Base-by-base conservation (phyloP, 345 rosid genomes). In the Camelina laxa region DNA sequence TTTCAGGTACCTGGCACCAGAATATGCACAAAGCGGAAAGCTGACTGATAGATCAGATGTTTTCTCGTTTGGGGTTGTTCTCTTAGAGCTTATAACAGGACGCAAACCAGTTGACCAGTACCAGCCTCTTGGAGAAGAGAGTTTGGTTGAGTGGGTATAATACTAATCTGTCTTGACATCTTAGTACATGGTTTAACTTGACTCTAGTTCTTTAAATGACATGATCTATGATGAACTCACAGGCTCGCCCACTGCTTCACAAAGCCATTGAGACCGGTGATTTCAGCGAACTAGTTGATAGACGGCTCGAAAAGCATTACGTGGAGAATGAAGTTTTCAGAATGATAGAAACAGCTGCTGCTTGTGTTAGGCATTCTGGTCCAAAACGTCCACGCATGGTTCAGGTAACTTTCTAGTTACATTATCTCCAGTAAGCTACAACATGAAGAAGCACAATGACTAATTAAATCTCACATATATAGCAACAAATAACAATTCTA, bases 21-120 rank as follows among this genome's bases (percentile, higher is more conserved):
- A 92, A 80, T 92, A 96, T 80, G 99, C 99, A 58, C 84, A 90
- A 16, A 96, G 98, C 44, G 99, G 99, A 63, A 96, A 96, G 71
- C 72, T 96, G 77, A 92, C 97, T 1, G 98, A 92, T 79, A 86
- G 93, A 80, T 96, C 98, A 15, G 99, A 96, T 67, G 99, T 92
- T 22, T 92, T 72, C 84, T 96, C 99, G 15, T 96, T 92, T 67
- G 99, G 96, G 42, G 99, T 96, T 45, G 98, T 92, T 70, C 95
- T 96, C 70, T 85, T 96, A 4, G 99, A 96, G 83, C 93, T 96
- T 73, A 77, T 96, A 77, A 96, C 96, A 2, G 98, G 99, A 59
- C 91, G 97, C 24, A 96, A 84, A 85, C 96, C 99, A 41, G 86
- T 92, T 45, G 98, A 95, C 77, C 74, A 91, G 50, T 75, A 82